Evolutionary conservation across 352 stramenopile genomes (phyloP).

Genomic region (Phytopythium litorale): DNA sequence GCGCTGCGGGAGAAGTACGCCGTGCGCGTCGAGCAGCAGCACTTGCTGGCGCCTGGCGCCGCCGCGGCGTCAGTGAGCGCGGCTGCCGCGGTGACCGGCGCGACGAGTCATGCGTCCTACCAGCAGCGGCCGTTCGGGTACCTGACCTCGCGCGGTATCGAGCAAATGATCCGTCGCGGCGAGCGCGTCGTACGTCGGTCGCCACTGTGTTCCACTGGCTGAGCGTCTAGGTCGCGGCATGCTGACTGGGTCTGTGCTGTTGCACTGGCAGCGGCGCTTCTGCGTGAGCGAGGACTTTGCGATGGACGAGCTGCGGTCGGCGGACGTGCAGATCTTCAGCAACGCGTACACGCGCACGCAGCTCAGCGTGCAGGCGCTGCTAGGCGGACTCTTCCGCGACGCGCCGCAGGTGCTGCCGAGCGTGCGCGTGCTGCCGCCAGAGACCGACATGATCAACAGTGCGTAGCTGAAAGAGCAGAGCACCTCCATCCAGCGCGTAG

Average conservation of each 20-base stretch:
- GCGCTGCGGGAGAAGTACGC: conserved; percentile 30
- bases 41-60: neutral
- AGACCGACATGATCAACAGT: conserved; percentile 84
- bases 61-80: conserved; percentile 11
- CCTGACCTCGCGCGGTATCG: conserved; percentile 55
- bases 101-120: conserved; percentile 18
- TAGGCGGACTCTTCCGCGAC: conserved; percentile 40
- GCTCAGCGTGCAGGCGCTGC: conserved; percentile 62
- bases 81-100: neutral
- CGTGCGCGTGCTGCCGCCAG: conserved; percentile 53
- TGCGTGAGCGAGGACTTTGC: conserved; percentile 35
- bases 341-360: conserved; percentile 80
- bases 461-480: conserved; percentile 6
- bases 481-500: neutral
- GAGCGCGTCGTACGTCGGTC: conserved; percentile 31
- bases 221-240: too few species aligned
- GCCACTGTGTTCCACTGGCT: too few species aligned
- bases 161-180: conserved; percentile 61
- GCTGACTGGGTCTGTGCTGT: neutral
- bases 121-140: conserved; percentile 67
- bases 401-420: conserved; percentile 28
- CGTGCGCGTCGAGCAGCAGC: neutral
- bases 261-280: conserved; percentile 26
- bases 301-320: conserved; percentile 26
- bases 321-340: conserved; percentile 57